phyloP scores from a whole-genome alignment of 306 rosid genomes.

The Gleditsia sinensis region DNA sequence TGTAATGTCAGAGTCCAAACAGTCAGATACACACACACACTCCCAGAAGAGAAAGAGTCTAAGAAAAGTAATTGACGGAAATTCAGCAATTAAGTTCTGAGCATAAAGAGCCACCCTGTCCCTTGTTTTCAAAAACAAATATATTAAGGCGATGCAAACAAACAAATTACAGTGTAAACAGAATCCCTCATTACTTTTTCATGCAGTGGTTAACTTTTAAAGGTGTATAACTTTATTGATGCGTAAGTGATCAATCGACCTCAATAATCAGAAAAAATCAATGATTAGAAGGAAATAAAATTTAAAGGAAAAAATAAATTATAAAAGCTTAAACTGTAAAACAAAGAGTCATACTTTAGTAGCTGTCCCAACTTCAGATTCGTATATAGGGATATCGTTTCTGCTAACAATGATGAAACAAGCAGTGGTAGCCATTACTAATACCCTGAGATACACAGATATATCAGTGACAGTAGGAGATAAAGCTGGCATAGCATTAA shows the following conservation, averaged over 20 bases:
- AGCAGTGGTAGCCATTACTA: constrained; percentile 83
- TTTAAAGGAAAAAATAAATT: not conserved
- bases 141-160: not conserved
- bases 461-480: not conserved
- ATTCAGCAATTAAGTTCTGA: not conserved
- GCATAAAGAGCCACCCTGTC: not conserved
- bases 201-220: constrained; percentile 9
- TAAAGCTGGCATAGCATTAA: not conserved
- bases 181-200: constrained; percentile 14
- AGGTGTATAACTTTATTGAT: constrained; percentile 7
- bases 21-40: not conserved
- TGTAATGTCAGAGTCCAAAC: not conserved
- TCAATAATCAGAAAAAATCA: not conserved
- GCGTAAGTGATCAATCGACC: not conserved
- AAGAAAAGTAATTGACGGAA: not conserved
- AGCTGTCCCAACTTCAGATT: constrained; percentile 98
- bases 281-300: constrained; percentile 4
- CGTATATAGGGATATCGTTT: constrained; percentile 94
- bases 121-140: constrained; percentile 7
- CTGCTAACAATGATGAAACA: constrained; percentile 97
- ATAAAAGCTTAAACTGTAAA: not conserved
- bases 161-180: not conserved
- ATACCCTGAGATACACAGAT: constrained; percentile 11
- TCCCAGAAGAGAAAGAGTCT: not conserved
- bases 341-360: constrained; percentile 60